Base-by-base conservation (phyloP, 108 stramenopile species). In the Cyclotella choctawhatcheeana region DNA sequence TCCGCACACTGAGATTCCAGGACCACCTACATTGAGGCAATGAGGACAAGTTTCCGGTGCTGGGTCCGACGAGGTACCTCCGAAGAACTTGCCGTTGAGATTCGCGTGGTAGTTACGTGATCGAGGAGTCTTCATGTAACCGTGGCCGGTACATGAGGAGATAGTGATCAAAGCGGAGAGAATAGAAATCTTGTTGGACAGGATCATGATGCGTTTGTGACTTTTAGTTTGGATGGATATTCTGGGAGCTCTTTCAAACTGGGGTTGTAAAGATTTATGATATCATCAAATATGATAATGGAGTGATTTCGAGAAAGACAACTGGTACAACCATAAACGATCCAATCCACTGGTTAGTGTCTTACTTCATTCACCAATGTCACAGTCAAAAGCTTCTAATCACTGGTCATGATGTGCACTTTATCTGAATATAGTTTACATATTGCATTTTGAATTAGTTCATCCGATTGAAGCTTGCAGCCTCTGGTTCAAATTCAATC, bases 111-210 rank as follows among this genome's bases (percentile, higher is more conserved):
- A 77, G 58, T 82, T 82, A 21, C 82, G 70, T 25, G 74, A 63
- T 7, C 82, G 82, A 18, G 82, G 82, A 16, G 67, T 48, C 33
- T 67, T 67, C 18, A 82, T 64, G 45, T 77, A 77, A 14, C 82
- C 82, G 37, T 82, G 82, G 35, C 53, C 82, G 20, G 54, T 43
- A 18, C 54, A 30, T 27, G 30, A 3, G 30, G 13, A 7, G 54
- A 27, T 6, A 30, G 5, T 5, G 54, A 55, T 27, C 5, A 55
- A 26, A n/a, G 47, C 47, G 12, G 47, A n/a, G n/a, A 48, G 47
- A n/a, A 48, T 48, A 48, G 17, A 10, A 48, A 48, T n/a, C 18
- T 48, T 48, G 47, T 48, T 48, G 47, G 47, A 48, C 17, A 48
- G 47, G 17, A 48, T 48, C 47, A 48, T 48, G 47, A n/a, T 48